Conservation (phyloP, 805 yeast genomes). For the Candida sanyiensis region DNA sequence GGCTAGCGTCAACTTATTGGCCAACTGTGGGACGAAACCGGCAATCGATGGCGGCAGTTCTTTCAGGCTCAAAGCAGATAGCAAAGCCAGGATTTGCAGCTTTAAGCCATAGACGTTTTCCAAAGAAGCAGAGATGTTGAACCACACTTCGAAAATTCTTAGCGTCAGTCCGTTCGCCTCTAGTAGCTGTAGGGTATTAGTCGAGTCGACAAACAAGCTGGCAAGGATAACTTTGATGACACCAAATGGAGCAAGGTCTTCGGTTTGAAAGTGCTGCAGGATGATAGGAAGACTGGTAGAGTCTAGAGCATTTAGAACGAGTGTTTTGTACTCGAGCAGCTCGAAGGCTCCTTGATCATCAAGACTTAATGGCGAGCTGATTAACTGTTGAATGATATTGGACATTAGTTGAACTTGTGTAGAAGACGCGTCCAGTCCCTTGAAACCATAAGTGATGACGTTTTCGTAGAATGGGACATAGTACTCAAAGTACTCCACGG, state of each 20-base stretch:
- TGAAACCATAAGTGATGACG: slow-evolving; percentile 47
- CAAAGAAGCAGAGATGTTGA: slow-evolving; percentile 42
- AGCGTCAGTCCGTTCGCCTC: slow-evolving; percentile 42
- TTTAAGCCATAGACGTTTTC: slow-evolving; percentile 75
- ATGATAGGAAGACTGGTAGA: slow-evolving; percentile 12
- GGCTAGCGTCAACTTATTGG: slow-evolving; percentile 44
- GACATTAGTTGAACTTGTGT: slow-evolving; percentile 18
- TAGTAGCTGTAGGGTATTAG: slow-evolving; percentile 45
- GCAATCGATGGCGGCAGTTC: slow-evolving; percentile 33
- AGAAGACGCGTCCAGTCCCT: slow-evolving; percentile 14
- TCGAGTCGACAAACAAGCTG: slow-evolving; percentile 56
- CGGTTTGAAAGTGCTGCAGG: slow-evolving; percentile 13
- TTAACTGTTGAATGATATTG: slow-evolving; percentile 14
- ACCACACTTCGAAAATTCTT: slow-evolving; percentile 59
- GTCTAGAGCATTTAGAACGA: slow-evolving; percentile 14
- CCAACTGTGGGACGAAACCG: slow-evolving; percentile 41
- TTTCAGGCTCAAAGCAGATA: slow-evolving; percentile 42
- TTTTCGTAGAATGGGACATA: slow-evolving; percentile 54
- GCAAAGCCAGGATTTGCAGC: slow-evolving; percentile 59
- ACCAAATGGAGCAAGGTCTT: slow-evolving; percentile 35
- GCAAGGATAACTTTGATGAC: slow-evolving; percentile 59
- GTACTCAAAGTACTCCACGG: slow-evolving; percentile 51
- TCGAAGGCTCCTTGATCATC: slow-evolving; percentile 34
- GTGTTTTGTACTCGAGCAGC: slow-evolving; percentile 23
- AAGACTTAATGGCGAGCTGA: slow-evolving; percentile 19